These are phyloP conservation scores for Stachybotrys chlorohalonatus DNA, from an alignment of 2,329 filamentous ascomycete genomes.

Conservation along the genomic window DNA sequence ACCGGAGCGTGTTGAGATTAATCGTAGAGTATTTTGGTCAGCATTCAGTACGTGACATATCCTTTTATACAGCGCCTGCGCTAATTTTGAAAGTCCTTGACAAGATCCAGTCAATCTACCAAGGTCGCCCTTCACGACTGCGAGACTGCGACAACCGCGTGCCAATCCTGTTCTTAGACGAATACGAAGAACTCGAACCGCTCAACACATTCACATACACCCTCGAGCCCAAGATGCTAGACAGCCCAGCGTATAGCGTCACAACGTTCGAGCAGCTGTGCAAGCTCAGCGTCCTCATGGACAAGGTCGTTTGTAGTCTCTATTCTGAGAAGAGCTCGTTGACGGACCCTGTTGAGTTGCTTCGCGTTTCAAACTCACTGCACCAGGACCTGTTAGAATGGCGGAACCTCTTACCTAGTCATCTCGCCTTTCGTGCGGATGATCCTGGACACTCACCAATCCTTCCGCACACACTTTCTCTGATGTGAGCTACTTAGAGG, in stretches of 20 bases:
- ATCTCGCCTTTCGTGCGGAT: conserved; percentile 15
- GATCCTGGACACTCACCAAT: conserved; percentile 14
- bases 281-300: conserved; percentile 34
- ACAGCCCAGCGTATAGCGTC: conserved; percentile 27
- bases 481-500: neutral
- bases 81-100: neutral
- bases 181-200: conserved; percentile 40
- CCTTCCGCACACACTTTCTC: conserved; percentile 4
- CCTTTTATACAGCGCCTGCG: neutral
- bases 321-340: conserved; percentile 28
- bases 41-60: conserved; percentile 6
- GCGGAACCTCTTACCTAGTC: conserved; percentile 26
- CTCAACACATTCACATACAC: conserved; percentile 33
- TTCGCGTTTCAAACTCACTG: conserved; percentile 19
- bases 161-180: conserved; percentile 34
- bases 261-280: conserved; percentile 31
- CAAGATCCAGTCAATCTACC: neutral
- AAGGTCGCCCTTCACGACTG: conserved; percentile 37
- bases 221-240: conserved; percentile 14
- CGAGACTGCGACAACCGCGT: conserved; percentile 33
- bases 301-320: conserved; percentile 30
- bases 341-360: conserved; percentile 16
- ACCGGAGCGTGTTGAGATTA: conserved; percentile 34
- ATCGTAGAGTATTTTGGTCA: conserved; percentile 25
- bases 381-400: conserved; percentile 30